These are phyloP conservation scores for Plectranthus barbatus DNA, from an alignment of 257 asterid genomes.

Conservation along the genomic window DNA sequence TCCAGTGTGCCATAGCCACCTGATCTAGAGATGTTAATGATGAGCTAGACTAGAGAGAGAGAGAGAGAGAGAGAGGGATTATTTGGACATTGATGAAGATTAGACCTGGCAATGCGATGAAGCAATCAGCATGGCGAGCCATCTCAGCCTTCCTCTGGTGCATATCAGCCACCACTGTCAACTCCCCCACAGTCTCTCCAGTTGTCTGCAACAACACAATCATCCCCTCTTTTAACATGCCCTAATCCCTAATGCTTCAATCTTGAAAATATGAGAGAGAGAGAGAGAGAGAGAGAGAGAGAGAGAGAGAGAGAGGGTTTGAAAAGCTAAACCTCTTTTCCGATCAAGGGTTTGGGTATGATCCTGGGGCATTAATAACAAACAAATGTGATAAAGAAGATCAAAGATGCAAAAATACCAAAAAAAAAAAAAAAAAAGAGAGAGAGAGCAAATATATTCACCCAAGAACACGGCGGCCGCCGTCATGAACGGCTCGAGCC, in stretches of 20 bases:
- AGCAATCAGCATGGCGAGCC: slow-evolving; percentile 65
- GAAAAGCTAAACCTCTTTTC: slow-evolving; percentile 48
- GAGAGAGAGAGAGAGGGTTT: no score
- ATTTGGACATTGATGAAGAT: not conserved
- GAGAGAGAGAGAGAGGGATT: not conserved
- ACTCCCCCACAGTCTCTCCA: slow-evolving; percentile 59
- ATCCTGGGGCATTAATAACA: slow-evolving; percentile 27
- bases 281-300: not conserved
- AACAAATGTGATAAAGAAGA: not conserved
- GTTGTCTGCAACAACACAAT: slow-evolving; percentile 32
- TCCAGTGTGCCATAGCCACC: slow-evolving; percentile 84
- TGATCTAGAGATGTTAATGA: not conserved
- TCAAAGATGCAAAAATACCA: not conserved
- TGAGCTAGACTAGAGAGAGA: not conserved
- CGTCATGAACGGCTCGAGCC: slow-evolving; percentile 48
- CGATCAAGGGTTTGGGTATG: slow-evolving; percentile 59
- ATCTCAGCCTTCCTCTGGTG: slow-evolving; percentile 79
- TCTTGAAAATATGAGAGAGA: not conserved
- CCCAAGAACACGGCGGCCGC: slow-evolving; percentile 79
- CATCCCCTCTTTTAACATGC: not conserved
- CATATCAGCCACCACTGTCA: slow-evolving; percentile 51
- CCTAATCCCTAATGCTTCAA: not conserved
- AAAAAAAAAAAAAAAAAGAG: not conserved
- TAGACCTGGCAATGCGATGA: slow-evolving; percentile 69
- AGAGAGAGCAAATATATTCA: not conserved